Conservation (phyloP, 139 green algal genomes). For the Volvox africanus region DNA sequence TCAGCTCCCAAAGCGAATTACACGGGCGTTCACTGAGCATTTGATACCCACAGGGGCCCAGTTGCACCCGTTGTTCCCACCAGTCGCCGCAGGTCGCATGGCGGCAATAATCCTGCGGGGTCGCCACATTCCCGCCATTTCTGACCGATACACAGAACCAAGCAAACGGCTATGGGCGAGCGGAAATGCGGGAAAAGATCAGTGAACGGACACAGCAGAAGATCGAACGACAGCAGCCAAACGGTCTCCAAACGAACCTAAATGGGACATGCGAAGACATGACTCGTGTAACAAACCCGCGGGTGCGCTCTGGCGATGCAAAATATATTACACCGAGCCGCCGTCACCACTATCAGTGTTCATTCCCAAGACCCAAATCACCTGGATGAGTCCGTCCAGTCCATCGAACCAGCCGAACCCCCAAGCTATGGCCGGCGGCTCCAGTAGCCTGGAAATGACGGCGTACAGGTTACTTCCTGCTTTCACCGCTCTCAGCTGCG, state of each 20-base stretch:
- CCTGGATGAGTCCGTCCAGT: conserved; percentile 24
- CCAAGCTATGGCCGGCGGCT: neutral
- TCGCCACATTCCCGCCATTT: conserved; percentile 48
- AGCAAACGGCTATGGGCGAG: neutral
- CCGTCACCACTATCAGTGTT: no score
- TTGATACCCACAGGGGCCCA: neutral
- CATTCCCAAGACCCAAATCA: conserved; percentile 1
- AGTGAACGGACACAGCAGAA: no score
- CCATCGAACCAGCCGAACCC: conserved; percentile 42
- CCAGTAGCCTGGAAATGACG: neutral
- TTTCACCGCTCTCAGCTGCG: neutral
- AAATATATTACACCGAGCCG: no score
- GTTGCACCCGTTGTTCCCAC: conserved; percentile 68
- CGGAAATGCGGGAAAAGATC: no score
- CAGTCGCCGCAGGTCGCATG: conserved; percentile 55
- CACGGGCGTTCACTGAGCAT: no score
- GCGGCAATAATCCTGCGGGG: conserved; percentile 49
- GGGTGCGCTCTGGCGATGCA: no score
- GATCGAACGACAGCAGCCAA: no score
- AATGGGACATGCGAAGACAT: no score
- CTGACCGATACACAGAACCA: neutral
- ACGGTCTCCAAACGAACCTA: no score
- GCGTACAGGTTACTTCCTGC: conserved; percentile 5
- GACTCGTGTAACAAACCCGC: no score
- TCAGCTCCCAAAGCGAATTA: no score